Evolutionary conservation across 2,329 filamentous ascomycete species (phyloP).

Genomic region (Chrysosphaeria jannelii): DNA sequence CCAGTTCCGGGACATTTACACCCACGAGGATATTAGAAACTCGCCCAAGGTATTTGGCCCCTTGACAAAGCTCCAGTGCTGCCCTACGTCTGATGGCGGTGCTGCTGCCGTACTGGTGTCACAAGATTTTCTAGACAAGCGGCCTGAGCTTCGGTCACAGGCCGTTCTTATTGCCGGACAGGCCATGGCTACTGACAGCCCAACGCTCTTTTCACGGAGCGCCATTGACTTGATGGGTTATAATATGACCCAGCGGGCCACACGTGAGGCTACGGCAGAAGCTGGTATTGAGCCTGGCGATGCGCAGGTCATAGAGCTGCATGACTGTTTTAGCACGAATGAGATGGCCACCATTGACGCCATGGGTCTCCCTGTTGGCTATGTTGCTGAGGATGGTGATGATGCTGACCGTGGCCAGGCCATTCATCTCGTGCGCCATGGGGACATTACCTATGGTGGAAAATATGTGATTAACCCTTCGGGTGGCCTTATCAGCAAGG

Average conservation of each 20-base stretch:
- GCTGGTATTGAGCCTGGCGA: conserved; percentile 38
- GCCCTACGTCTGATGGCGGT: conserved; percentile 77
- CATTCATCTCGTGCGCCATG: conserved; percentile 62
- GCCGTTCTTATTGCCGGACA: conserved; percentile 81
- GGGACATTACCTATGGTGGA: conserved; percentile 78
- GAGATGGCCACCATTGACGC: conserved; percentile 80
- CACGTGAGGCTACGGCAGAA: conserved; percentile 37
- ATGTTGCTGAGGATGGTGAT: conserved; percentile 31
- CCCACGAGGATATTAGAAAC: conserved; percentile 49
- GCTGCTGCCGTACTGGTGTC: conserved; percentile 75
- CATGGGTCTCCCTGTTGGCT: conserved; percentile 43
- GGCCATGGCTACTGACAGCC: conserved; percentile 57
- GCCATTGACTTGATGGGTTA: conserved; percentile 75
- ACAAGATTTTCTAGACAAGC: conserved; percentile 58
- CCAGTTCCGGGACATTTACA: conserved; percentile 88
- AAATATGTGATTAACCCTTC: conserved; percentile 72
- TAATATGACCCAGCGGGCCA: conserved; percentile 51
- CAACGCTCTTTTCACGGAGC: conserved; percentile 46
- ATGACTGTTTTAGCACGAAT: conserved; percentile 92
- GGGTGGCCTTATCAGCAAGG: conserved; percentile 84
- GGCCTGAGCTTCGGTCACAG: conserved; percentile 52
- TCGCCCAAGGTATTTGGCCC: conserved; percentile 56
- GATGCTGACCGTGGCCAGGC: conserved; percentile 38
- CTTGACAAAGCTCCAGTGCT: conserved; percentile 94
- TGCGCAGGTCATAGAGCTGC: conserved; percentile 64